Evolutionary conservation across 352 stramenopile species (phyloP).

Genomic region (Pythium brachiatum): DNA sequence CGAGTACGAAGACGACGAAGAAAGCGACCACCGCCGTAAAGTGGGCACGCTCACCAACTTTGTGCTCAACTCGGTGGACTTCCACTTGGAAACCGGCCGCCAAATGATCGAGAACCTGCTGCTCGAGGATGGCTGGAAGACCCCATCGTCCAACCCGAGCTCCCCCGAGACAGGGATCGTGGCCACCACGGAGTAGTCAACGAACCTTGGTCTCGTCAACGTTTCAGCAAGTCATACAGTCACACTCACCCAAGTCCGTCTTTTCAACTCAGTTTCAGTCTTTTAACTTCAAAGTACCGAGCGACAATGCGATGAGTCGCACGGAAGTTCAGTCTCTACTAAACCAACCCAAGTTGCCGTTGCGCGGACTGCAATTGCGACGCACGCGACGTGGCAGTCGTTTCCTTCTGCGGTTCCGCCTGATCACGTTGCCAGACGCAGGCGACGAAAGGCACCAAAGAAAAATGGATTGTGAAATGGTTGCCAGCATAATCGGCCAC

Average conservation of each 20-base stretch:
- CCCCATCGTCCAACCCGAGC: neutral
- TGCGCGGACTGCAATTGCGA: neutral
- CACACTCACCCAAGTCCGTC: neutral
- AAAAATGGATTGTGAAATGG: neutral
- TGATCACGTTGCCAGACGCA: neutral
- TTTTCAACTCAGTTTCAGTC: neutral
- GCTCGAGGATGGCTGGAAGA: slow-evolving; percentile 17
- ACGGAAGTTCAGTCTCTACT: neutral
- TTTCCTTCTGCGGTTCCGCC: neutral
- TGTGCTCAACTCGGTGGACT: slow-evolving; percentile 19
- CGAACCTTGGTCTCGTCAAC: neutral
- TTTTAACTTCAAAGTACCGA: too few species aligned
- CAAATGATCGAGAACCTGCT: slow-evolving; percentile 29
- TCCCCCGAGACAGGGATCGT: neutral
- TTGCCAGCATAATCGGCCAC: neutral
- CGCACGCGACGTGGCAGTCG: neutral
- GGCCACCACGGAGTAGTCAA: neutral
- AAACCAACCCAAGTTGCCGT: neutral
- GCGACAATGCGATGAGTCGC: neutral
- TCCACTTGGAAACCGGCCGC: slow-evolving; percentile 22
- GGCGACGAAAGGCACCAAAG: neutral
- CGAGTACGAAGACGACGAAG: slow-evolving; percentile 15
- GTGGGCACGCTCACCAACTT: slow-evolving; percentile 27
- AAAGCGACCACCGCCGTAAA: slow-evolving; percentile 12
- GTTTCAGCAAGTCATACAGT: too few species aligned